These are phyloP conservation scores for Verticillium albo-atrum DNA, from an alignment of 2,329 filamentous ascomycete genomes.

Conservation along the genomic window DNA sequence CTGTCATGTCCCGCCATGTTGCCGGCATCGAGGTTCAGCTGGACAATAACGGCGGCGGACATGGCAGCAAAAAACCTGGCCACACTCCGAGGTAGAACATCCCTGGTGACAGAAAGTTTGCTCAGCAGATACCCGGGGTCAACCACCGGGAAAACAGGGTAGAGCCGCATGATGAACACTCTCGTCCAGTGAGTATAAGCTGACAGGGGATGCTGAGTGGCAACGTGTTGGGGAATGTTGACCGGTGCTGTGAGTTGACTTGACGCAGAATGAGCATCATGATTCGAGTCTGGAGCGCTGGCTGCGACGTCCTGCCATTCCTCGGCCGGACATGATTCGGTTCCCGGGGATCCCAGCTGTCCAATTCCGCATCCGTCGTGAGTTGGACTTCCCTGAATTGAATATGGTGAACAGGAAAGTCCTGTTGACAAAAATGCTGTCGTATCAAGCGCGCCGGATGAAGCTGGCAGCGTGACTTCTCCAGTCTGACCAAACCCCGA, in stretches of 20 bases:
- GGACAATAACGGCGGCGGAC: constrained; percentile 13
- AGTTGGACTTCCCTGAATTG: too few species aligned
- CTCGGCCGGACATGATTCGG: too few species aligned
- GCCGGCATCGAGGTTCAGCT: constrained; percentile 10
- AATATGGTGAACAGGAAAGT: too few species aligned
- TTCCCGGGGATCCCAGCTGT: too few species aligned
- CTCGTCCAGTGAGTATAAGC: background rate
- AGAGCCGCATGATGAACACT: constrained; percentile 14
- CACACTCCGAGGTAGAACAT: background rate
- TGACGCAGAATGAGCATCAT: too few species aligned
- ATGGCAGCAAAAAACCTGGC: constrained; percentile 11
- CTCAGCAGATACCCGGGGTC: constrained; percentile 6
- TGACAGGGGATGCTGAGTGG: background rate
- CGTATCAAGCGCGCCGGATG: too few species aligned
- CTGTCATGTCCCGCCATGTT: background rate
- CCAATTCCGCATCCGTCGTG: too few species aligned
- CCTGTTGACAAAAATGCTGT: too few species aligned
- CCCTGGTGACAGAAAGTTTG: background rate
- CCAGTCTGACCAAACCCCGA: too few species aligned
- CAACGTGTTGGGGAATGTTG: background rate
- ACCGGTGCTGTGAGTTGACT: background rate
- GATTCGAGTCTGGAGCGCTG: too few species aligned
- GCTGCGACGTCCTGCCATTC: too few species aligned
- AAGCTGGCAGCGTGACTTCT: too few species aligned
- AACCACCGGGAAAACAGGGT: constrained; percentile 15